Base-by-base conservation (phyloP, 2,329 filamentous ascomycete species). In the Penicillium brasilianum region DNA sequence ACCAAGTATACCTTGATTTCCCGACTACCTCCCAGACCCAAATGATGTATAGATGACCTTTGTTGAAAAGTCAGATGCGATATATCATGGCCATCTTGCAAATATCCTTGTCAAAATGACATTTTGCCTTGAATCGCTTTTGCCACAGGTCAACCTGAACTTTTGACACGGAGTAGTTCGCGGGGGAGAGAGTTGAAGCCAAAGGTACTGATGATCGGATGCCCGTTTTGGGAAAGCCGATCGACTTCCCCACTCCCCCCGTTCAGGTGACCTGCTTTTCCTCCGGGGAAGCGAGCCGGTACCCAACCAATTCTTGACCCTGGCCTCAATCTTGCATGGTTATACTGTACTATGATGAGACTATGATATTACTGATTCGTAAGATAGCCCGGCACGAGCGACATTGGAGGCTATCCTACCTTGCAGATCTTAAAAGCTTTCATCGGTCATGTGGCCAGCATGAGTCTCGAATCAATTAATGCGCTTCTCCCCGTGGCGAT, bases 191-290 rank as follows among this genome's bases (percentile, higher is more conserved):
- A 28, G 25, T 6, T 28, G 22, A 43, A 8, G 30, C 22, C 32
- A 25, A 28, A 37, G 28, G 48, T 18, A 49, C 20, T 28, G 55
- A 32, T 57, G 64, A 64, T 64, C 64, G 64, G 64, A 60, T 65
- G 49, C 41, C 64, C 57, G 8, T 6, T 60, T 63, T 60, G 56
- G 64, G 64, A 6, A 66, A 66, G 60, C 64, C 64, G 64, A 62
- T 62, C 44, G 56, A 51, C 41, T 22, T 50, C 59, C 49, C 56
- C 59, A 61, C 56, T 49, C 25, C 41, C 28, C 49, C 49, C 34
- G 52, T 39, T 14, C 55, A 50, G 43, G 41, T 52, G 34, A 48
- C 41, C 43, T 39, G 32, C 36, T 39, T 25, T 13, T 25, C 44
- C n/a, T 50, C 46, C 54, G 52, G 25, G 25, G 50, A 46, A 51